phyloP scores from a whole-genome alignment of 2,329 filamentous ascomycete genomes.

The Westerdykella aurantiaca region DNA sequence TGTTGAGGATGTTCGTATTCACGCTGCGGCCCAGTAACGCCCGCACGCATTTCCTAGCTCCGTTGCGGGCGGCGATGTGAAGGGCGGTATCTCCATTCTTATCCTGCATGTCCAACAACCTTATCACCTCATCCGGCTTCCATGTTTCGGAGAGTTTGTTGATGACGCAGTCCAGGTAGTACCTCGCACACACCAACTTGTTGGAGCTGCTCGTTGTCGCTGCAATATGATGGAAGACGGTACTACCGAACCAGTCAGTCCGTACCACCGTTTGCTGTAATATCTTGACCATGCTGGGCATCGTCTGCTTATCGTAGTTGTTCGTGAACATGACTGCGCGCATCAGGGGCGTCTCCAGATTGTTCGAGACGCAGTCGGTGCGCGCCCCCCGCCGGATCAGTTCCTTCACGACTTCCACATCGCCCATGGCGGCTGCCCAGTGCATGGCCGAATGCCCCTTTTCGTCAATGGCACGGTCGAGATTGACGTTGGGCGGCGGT shows the following conservation, averaged over 20 bases:
- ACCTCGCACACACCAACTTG: conserved; percentile 82
- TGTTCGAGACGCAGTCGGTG: conserved; percentile 59
- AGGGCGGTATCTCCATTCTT: conserved; percentile 86
- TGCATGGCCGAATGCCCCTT: conserved; percentile 90
- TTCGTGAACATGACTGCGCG: conserved; percentile 94
- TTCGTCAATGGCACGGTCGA: conserved; percentile 88
- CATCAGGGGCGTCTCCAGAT: conserved; percentile 83
- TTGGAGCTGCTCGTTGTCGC: conserved; percentile 79
- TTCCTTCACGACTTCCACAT: conserved; percentile 84
- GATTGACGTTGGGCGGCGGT: conserved; percentile 78
- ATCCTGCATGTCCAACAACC: conserved; percentile 76
- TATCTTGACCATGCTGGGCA: conserved; percentile 76
- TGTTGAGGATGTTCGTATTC: conserved; percentile 74
- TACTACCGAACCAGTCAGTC: conserved; percentile 74
- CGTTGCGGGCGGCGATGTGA: conserved; percentile 78
- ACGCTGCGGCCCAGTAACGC: conserved; percentile 70
- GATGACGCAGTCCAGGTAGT: conserved; percentile 87
- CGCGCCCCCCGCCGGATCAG: conserved; percentile 75
- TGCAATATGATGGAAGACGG: conserved; percentile 90
- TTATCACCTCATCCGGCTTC: conserved; percentile 68
- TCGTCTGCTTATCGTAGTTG: conserved; percentile 88
- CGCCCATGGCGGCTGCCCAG: conserved; percentile 97
- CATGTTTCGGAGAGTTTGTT: conserved; percentile 78
- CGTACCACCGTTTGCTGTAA: conserved; percentile 75
- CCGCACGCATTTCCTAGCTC: conserved; percentile 69